Conservation (phyloP, 345 rosid genomes). For the Nephelium lappaceum region DNA sequence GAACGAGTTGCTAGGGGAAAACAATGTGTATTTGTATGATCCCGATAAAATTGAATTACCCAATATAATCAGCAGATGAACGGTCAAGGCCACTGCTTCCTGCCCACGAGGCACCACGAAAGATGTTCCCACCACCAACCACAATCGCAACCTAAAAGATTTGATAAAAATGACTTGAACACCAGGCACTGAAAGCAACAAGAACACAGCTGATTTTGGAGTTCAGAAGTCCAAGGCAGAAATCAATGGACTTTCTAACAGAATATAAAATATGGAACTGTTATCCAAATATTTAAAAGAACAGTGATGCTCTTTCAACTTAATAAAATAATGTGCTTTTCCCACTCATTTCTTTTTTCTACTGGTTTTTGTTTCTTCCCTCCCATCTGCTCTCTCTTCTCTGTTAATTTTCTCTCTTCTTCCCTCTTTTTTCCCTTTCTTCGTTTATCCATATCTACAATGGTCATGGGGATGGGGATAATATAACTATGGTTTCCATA, state of each 20-base stretch:
- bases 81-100: conserved; percentile 97
- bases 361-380: too few species aligned
- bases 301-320: background rate
- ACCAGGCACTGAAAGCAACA: conserved; percentile 1
- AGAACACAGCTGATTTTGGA: conserved; percentile 8
- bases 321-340: background rate
- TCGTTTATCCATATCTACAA: too few species aligned
- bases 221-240: background rate
- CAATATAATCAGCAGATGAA: conserved; percentile 95
- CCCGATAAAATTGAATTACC: conserved; percentile 46
- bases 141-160: conserved; percentile 83
- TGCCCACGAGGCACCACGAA: conserved; percentile 92
- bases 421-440: too few species aligned
- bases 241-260: background rate
- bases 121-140: conserved; percentile 96
- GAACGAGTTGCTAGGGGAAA: conserved; percentile 6
- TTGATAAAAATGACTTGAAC: conserved; percentile 10
- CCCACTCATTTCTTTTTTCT: background rate
- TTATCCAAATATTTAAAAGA: background rate
- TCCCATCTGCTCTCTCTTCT: too few species aligned
- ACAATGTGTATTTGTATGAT: background rate
- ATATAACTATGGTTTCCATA: background rate
- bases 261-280: background rate
- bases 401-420: too few species aligned
- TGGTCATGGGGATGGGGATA: too few species aligned